Evolutionary conservation across 148 eudicot genomes (phyloP).

Genomic region (Limonium bicolor): DNA sequence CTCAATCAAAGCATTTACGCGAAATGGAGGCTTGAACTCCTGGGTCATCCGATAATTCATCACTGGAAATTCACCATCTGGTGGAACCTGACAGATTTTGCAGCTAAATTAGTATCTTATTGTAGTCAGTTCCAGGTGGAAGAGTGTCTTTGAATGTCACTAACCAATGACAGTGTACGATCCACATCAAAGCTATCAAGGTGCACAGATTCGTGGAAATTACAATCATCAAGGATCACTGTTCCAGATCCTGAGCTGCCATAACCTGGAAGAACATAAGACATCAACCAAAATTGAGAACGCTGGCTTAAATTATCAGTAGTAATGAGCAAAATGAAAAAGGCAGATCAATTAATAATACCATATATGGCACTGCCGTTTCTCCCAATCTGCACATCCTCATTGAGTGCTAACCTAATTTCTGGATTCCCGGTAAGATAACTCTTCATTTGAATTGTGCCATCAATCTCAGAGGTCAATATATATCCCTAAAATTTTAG

Average conservation of each 20-base stretch:
- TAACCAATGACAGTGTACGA: slow-evolving; percentile 69
- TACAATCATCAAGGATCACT: slow-evolving; percentile 87
- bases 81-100: slow-evolving; percentile 46
- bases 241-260: slow-evolving; percentile 71
- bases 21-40: slow-evolving; percentile 91
- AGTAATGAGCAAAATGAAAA: not conserved
- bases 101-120: too few relatives aligned
- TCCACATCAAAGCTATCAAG: slow-evolving; percentile 86
- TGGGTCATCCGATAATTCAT: slow-evolving; percentile 99
- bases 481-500: slow-evolving; percentile 90
- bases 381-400: slow-evolving; percentile 68
- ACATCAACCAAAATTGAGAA: not conserved
- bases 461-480: slow-evolving; percentile 94
- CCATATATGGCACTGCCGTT: slow-evolving; percentile 60
- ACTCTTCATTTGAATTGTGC: slow-evolving; percentile 96
- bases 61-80: slow-evolving; percentile 96
- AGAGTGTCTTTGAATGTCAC: slow-evolving; percentile 11
- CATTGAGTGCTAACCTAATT: slow-evolving; percentile 82
- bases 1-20: slow-evolving; percentile 69
- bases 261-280: slow-evolving; percentile 35
- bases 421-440: slow-evolving; percentile 93
- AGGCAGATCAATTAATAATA: slow-evolving; percentile 15
- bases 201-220: slow-evolving; percentile 93
- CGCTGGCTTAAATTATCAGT: not conserved
- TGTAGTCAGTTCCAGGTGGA: not conserved